A percentile compares a stretch with the other conserved stretches of the same genome.
Evolutionary conservation across 1,284 basidiomycete genomes (phyloP).

Genomic region (Inonotus hispidus): DNA sequence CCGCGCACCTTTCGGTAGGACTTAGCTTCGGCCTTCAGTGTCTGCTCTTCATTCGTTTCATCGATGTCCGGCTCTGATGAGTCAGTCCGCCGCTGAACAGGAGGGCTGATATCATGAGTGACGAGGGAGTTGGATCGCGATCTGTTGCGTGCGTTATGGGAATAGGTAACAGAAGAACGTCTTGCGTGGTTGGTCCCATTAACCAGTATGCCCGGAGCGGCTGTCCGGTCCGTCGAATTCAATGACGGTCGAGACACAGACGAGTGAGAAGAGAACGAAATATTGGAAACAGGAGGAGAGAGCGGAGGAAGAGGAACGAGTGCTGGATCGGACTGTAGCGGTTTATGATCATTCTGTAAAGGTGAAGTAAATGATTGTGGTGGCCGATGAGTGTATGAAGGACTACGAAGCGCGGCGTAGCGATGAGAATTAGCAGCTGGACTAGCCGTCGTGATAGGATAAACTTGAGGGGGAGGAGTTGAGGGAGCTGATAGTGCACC

Average conservation of each 20-base stretch:
- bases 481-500: constrained; percentile 27
- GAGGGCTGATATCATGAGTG: not conserved
- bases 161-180: not conserved
- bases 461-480: constrained; percentile 27
- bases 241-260: constrained; percentile 43
- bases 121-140: constrained; percentile 8
- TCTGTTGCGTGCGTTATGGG: not conserved
- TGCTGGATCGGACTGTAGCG: constrained; percentile 44
- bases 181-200: constrained; percentile 17
- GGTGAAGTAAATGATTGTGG: constrained; percentile 34
- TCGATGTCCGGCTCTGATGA: constrained; percentile 21
- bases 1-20: constrained; percentile 66
- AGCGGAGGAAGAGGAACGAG: constrained; percentile 53
- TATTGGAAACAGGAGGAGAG: constrained; percentile 61
- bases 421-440: constrained; percentile 55
- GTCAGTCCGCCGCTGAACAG: not conserved
- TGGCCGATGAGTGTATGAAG: constrained; percentile 30
- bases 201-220: constrained; percentile 30
- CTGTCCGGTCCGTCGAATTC: constrained; percentile 46
- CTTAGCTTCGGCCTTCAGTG: constrained; percentile 64
- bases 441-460: constrained; percentile 51
- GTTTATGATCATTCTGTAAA: constrained; percentile 21
- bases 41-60: constrained; percentile 39
- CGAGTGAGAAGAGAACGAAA: constrained; percentile 44
- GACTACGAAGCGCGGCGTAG: constrained; percentile 35